Conservation (phyloP, 148 eudicot genomes). For the Pouteria glomerata region DNA sequence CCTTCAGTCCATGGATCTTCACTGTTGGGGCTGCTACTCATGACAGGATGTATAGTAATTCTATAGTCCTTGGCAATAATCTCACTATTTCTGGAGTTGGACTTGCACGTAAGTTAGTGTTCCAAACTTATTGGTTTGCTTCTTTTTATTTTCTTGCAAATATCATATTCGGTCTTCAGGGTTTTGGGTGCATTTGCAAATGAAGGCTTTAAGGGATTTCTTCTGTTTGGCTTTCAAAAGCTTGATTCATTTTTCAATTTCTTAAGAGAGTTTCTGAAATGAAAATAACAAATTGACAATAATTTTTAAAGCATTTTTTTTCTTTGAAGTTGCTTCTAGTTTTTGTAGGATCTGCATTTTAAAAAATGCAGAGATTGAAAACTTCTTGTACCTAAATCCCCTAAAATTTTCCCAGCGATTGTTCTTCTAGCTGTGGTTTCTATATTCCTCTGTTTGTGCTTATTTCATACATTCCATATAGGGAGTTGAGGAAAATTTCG, state of each 20-base stretch:
- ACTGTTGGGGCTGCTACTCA: constrained; percentile 98
- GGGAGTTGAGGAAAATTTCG: too few species aligned
- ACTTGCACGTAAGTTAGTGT: constrained; percentile 75
- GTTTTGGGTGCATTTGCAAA: neutral
- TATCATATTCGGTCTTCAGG: neutral
- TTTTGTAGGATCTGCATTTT: too few species aligned
- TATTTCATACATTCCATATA: too few species aligned
- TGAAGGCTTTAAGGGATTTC: neutral
- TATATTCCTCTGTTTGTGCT: too few species aligned
- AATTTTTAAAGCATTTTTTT: too few species aligned
- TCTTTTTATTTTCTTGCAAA: neutral
- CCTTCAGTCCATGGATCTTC: constrained; percentile 99
- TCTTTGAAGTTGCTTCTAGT: too few species aligned
- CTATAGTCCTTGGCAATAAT: constrained; percentile 75
- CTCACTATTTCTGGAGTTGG: constrained; percentile 79
- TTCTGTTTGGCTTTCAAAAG: neutral
- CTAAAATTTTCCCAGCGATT: too few species aligned
- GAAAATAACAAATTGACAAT: neutral
- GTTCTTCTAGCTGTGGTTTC: too few species aligned
- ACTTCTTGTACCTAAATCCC: too few species aligned
- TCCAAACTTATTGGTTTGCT: neutral
- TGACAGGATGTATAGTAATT: constrained; percentile 80
- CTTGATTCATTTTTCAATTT: neutral
- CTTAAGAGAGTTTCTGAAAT: neutral
- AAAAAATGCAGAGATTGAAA: too few species aligned